Percentiles rank a stretch among this genome's conserved stretches.
Conservation (phyloP, 2,329 filamentous ascomycete species). For the Spiromastix sp. region DNA sequence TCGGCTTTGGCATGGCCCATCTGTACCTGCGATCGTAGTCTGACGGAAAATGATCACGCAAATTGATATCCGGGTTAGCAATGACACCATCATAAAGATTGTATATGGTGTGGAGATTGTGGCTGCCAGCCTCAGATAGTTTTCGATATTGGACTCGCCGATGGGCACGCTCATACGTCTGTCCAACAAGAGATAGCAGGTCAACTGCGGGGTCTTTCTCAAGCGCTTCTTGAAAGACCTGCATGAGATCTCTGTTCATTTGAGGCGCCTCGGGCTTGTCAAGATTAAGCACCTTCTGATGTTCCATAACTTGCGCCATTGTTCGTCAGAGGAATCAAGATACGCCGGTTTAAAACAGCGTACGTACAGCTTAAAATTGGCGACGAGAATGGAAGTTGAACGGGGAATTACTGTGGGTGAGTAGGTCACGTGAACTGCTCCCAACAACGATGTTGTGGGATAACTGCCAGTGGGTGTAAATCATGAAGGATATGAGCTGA, state of each 20-base stretch:
- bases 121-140: slow-evolving; percentile 1
- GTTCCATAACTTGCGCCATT: not conserved
- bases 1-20: slow-evolving; percentile 1
- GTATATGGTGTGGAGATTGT: slow-evolving; percentile 3
- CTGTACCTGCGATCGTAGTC: slow-evolving; percentile 3
- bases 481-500: no score
- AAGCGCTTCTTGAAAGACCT: slow-evolving; percentile 11
- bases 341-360: not conserved
- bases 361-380: not conserved
- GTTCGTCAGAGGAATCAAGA: not conserved
- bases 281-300: not conserved
- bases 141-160: slow-evolving; percentile 5
- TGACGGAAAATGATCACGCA: slow-evolving; percentile 2
- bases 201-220: slow-evolving; percentile 12
- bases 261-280: slow-evolving; percentile 6
- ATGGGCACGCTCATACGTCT: slow-evolving; percentile 12
- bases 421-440: no score
- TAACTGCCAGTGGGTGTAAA: no score
- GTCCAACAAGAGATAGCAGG: slow-evolving; percentile 13
- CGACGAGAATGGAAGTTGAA: no score
- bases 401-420: no score
- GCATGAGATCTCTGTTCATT: slow-evolving; percentile 15
- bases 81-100: slow-evolving; percentile 2
- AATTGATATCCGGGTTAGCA: not conserved
- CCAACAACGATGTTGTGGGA: no score